Evolutionary conservation across 2,329 filamentous ascomycete species (phyloP), one percentile per base, ranked within the genome.

Genomic region (Chalara sp.): DNA sequence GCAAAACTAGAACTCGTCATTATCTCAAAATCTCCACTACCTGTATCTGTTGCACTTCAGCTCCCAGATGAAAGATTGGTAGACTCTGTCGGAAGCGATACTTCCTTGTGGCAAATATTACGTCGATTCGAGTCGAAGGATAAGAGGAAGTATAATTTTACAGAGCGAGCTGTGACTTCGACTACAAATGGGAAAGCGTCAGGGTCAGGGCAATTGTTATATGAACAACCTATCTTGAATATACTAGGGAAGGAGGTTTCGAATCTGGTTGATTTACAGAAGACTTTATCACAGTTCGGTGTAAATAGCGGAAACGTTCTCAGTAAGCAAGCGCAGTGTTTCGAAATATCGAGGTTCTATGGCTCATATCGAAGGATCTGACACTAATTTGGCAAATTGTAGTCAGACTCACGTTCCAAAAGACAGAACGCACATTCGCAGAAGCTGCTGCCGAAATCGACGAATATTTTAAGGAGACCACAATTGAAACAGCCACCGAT

Each of bases 1-100:
- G 92, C 93, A 53, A 95, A 95, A 65, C 81, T 99, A 52, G 91
- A 97, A 65, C 86, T 99, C 46, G 86, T 96, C 28, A 84, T 89
- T 64, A 84, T 86, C 53, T 93, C 91, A 44, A 87, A 88, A 51
- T 93, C 90, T 0, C 86, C 91, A 0, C 85, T 89, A 1, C 86
- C 86, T 45, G 86, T 99, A 50, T 90, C 86, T 40, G 86, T 99
- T 41, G 92, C 89, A n/a, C 73, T 99, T 10, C 88, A 95, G 64
- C 74, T 96, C 31, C 88, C 89, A 4, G 77, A 84, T 35, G 81
- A 83, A 29, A 82, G 90, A 32, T 70, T 95, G 40, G 81, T 83
- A 50, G 84, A 93, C 65, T 96, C 93, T 65, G 90, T 97, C 54
- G 84, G 91, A 1, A 95, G 87, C 67, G 86, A 89, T 58, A 88